phyloP scores from a whole-genome alignment of 441 rosid genomes.

The Gossypium gossypioides region DNA sequence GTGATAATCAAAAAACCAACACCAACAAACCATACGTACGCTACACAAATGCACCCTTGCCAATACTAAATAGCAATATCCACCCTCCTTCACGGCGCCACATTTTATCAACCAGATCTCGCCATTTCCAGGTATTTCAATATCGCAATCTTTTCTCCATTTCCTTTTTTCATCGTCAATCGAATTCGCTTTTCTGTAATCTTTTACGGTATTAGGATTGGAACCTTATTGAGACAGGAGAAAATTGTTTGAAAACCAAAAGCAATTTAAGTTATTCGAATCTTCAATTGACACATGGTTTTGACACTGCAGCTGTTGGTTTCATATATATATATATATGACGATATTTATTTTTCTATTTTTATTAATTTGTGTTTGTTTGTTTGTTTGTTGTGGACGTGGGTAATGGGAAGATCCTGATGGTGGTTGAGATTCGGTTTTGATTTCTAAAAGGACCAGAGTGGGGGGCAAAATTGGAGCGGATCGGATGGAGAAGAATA shows the following conservation, averaged over 20 bases:
- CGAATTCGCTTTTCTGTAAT: background rate
- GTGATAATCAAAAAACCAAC: background rate
- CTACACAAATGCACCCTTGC: background rate
- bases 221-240: background rate
- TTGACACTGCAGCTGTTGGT: background rate
- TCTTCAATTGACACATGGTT: background rate
- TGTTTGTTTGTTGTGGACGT: slow-evolving; percentile 11
- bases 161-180: background rate
- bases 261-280: background rate
- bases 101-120: background rate
- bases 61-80: background rate
- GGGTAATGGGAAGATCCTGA: slow-evolving; percentile 21
- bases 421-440: slow-evolving; percentile 29
- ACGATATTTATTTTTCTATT: background rate
- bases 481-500: slow-evolving; percentile 88
- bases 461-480: slow-evolving; percentile 23
- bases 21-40: background rate
- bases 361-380: background rate
- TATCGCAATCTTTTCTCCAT: background rate
- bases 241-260: background rate
- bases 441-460: slow-evolving; percentile 20
- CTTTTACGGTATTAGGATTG: background rate
- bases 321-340: background rate
- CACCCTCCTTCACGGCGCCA: background rate
- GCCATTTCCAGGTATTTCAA: slow-evolving; percentile 1